These are phyloP conservation scores for Tricholoma furcatifolium DNA, from an alignment of 768 basidiomycete genomes.

Conservation along the genomic window DNA sequence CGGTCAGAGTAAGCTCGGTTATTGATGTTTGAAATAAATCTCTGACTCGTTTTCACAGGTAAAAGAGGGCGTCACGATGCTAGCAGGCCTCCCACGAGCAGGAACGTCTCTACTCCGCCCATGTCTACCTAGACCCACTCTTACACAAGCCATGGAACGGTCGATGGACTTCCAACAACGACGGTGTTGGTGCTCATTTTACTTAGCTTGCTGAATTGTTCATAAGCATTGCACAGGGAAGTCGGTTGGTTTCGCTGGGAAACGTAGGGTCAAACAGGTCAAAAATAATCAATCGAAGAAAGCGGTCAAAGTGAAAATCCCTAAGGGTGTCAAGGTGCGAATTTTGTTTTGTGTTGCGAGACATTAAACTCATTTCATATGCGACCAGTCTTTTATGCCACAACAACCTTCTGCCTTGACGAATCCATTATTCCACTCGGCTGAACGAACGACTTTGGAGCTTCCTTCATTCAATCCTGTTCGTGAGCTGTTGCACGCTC, in stretches of 20 bases:
- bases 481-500: constrained; percentile 13
- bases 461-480: constrained; percentile 46
- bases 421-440: constrained; percentile 39
- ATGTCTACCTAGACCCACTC: constrained; percentile 1
- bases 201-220: neutral
- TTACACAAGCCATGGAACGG: neutral
- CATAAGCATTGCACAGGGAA: neutral
- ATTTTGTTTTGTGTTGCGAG: neutral
- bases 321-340: constrained; percentile 30
- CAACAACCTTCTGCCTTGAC: constrained; percentile 40
- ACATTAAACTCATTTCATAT: neutral
- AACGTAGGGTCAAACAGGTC: neutral
- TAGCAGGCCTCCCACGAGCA: constrained; percentile 5
- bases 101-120: constrained; percentile 10
- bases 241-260: constrained; percentile 1
- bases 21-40: too few species aligned
- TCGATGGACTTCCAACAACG: constrained; percentile 1
- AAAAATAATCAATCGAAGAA: constrained; percentile 15
- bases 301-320: constrained; percentile 18
- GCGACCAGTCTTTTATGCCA: constrained; percentile 31
- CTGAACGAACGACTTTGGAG: constrained; percentile 30
- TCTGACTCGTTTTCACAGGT: neutral
- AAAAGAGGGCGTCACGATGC: constrained; percentile 1
- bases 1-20: neutral
- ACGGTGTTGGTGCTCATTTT: neutral